Conservation (phyloP, 306 rosid genomes). For the Hylodesmum podocarpum region DNA sequence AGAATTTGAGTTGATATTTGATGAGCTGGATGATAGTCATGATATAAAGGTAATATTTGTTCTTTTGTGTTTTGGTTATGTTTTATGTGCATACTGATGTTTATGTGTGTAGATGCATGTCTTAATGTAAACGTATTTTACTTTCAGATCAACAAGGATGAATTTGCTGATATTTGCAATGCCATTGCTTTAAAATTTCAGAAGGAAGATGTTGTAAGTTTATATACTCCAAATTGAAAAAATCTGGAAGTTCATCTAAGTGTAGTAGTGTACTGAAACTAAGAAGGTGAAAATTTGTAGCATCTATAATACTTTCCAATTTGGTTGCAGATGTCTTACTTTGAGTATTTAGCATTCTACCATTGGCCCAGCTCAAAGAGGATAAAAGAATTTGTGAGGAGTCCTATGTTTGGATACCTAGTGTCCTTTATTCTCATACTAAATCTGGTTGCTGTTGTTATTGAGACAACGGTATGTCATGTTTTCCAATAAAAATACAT, state of each 20-base stretch:
- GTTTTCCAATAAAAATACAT: not conserved
- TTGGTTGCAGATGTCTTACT: slow-evolving; percentile 76
- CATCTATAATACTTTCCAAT: slow-evolving; percentile 30
- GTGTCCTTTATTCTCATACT: slow-evolving; percentile 76
- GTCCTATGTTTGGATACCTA: slow-evolving; percentile 79
- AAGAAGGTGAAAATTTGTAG: slow-evolving; percentile 20
- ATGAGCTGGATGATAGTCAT: slow-evolving; percentile 81
- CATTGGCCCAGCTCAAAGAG: slow-evolving; percentile 53
- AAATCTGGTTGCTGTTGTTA: slow-evolving; percentile 75
- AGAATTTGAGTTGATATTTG: slow-evolving; percentile 88
- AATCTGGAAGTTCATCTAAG: slow-evolving; percentile 18
- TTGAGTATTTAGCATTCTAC: slow-evolving; percentile 65
- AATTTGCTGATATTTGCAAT: slow-evolving; percentile 91
- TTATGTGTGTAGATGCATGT: not conserved
- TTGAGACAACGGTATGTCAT: slow-evolving; percentile 90
- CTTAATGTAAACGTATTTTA: slow-evolving; percentile 14
- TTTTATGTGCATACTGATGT: not conserved
- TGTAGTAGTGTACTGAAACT: slow-evolving; percentile 5
- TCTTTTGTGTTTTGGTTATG: slow-evolving; percentile 3
- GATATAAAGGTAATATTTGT: slow-evolving; percentile 69
- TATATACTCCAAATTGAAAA: slow-evolving; percentile 13
- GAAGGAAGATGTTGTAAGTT: slow-evolving; percentile 82
- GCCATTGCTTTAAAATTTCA: slow-evolving; percentile 84
- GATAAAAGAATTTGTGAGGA: slow-evolving; percentile 70
- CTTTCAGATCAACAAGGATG: slow-evolving; percentile 77